These are phyloP conservation scores for Cucumis hystrix DNA, from an alignment of 306 rosid genomes.

Conservation along the genomic window DNA sequence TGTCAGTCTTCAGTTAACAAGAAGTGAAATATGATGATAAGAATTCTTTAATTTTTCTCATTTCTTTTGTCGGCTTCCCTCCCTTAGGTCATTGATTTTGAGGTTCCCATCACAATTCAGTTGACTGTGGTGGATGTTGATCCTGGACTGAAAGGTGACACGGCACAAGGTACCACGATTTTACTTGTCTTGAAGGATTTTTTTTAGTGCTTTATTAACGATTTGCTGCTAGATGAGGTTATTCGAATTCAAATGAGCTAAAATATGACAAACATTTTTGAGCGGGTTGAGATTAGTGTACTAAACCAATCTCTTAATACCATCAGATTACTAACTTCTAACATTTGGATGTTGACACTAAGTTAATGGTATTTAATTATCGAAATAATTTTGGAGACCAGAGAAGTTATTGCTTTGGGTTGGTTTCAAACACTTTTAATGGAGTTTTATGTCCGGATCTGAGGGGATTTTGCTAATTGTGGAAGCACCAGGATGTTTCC, in stretches of 20 bases:
- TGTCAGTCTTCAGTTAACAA: not conserved
- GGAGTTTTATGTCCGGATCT: no score
- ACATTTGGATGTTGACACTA: not conserved
- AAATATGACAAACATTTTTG: not conserved
- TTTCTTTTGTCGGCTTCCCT: not conserved
- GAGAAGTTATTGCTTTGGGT: no score
- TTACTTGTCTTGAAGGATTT: not conserved
- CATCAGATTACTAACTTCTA: not conserved
- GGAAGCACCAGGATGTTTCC: no score
- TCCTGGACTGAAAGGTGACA: constrained; percentile 82
- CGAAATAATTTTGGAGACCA: no score
- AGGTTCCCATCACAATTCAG: constrained; percentile 54
- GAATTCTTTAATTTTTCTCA: not conserved
- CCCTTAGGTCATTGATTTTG: constrained; percentile 71
- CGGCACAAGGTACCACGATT: constrained; percentile 52
- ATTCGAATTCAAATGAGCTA: not conserved
- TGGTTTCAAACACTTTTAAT: no score
- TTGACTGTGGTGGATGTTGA: constrained; percentile 59
- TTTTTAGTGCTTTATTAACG: not conserved
- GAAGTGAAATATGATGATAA: not conserved
- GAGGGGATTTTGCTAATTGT: no score
- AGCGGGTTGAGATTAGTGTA: not conserved
- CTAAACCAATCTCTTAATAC: not conserved
- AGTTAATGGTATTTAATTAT: not conserved
- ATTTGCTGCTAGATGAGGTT: not conserved